Base-by-base conservation (phyloP, 129 eudicot species). In the Logfia minima region DNA sequence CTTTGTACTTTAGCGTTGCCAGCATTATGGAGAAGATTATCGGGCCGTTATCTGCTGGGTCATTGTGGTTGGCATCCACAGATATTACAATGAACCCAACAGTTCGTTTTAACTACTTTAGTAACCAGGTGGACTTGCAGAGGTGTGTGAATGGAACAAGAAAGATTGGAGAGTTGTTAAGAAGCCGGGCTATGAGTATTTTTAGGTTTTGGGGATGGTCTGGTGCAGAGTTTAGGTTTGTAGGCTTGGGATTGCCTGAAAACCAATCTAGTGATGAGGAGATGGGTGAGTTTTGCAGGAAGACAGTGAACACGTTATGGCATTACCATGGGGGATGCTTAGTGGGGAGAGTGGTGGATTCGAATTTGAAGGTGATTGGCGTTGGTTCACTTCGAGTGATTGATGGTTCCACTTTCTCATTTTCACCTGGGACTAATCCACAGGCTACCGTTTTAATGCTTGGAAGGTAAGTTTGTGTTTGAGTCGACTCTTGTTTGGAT, bases 251-350 rank as follows among this genome's bases (percentile, higher is more conserved):
- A 3, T 79, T 93, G 82, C 98, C 96, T 8, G 43, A 4, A 60
- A 90, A 93, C 63, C 75, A 64, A 58, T 79, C 89, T 2, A 85
- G 83, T 68, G 90, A 90, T 83, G 62, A 23, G 19, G 74, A 74
- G 35, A 77, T 93, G 97, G 84, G 80, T 24, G 87, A 72, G 64
- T 93, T 88, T 67, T 93, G 98, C 79, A 86, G 93, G 39, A 79
- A 81, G 24, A 90, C 97, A 9, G 97, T 90, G 84, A 93, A 75
- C 69, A 93, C 98, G 0, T 86, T 93, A 24, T 93, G 98, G 97
- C 97, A 93, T 66, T 93, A 93, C 59, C 98, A 90, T 74, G 98
- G 98, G n/a, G 97, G 98, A 23, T 93, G 96, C 69, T 67, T 93
- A 3, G 91, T 81, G 59, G 96, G 96, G 45, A 90, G 74, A 87